Evolutionary conservation across 148 eudicot genomes (phyloP), one percentile per base, ranked within the genome.

Genomic region (Tetragonia tetragonoides): DNA sequence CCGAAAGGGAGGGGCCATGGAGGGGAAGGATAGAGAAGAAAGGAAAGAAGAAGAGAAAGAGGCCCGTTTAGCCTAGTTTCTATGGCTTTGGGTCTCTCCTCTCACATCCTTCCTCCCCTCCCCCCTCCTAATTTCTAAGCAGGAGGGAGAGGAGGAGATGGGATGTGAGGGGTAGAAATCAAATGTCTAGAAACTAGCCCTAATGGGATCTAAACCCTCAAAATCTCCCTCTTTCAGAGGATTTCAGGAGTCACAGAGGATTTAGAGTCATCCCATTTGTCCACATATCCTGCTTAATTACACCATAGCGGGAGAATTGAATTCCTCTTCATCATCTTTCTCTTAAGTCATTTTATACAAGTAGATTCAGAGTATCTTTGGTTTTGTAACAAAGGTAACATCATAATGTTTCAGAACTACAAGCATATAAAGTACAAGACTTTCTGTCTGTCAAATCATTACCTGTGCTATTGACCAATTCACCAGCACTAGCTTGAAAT

Each of bases 381-480:
- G 23, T 57, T n/a, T 60, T n/a, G 64, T 20, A 54, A 60, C 64
- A 60, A 60, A 10, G 60, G n/a, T 56, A 15, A 18, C 60, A 3
- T 56, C 60, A 56, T 56, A 16, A 18, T 11, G 7, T 10, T 46
- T 10, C 51, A 46, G 51, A 46, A 46, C 21, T 41, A 68, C 20
- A 20, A 68, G 71, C 71, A 41, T 3, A 21, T 4, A 21, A 74
- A 40, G 8, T 44, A 57, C 70, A 76, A 7, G 23, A 54, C n/a
- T 46, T 54, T 17, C 38, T 44, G 65, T 63, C 44, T 49, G 20
- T 3, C 18, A 18, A 44, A 67, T 24, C 16, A 24, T 66, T 79
- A 83, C 85, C 98, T 83, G 90, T 85, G 28, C 88, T 80, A 71
- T 80, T 88, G 28, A 83, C 84, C 38, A 79, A 73, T 40, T 90